Evolutionary conservation across 192 early-diverging fungal species (phyloP), one percentile per base, ranked within the genome.

Genomic region (Pilaira anomala): DNA sequence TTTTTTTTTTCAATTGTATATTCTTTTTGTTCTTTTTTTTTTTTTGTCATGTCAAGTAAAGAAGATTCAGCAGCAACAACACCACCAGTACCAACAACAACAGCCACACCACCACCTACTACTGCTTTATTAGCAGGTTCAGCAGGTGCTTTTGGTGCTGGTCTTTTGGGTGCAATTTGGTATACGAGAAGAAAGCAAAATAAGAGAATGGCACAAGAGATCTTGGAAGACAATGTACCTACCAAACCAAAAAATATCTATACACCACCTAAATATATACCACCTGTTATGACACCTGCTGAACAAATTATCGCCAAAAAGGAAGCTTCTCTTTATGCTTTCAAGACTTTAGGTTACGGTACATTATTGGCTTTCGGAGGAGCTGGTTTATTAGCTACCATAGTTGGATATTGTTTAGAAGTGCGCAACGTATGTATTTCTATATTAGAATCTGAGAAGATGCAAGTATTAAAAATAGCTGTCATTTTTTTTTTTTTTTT

Each of bases 341-440:
- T 75, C 55, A 65, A 69, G 42, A 56, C 64, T 8, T 58, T 75
- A 13, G 73, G 67, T 3, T 66, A 66, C 21, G 73, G 73, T 26
- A 75, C 73, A 16, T 54, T 69, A 26, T 39, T 69, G 19, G 73
- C 73, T 4, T 50, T 65, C 9, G 54, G 60, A 45, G 59, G 59
- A 44, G 36, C 33, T 1, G 73, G 73, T 9, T 22, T 66, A 13
- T 22, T 75, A 22, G 63, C 73, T 33, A 28, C 57, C 11, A 30
- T 30, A 4, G 60, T 69, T 16, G 73, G 67, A 0, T 75, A 60
- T 30, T 75, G 67, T 44, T 28, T 75, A 2, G 68, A 75, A 6
- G 73, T 75, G 7, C 60, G 58, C 42, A 75, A 51, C 42, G 73
- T 75, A 70, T 70, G 67, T 61, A 18, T 14, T n/a, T n/a, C n/a